Percentiles rank a stretch among this genome's conserved stretches.
Evolutionary conservation across 371 early-diverging fungal species (phyloP).

Genomic region (Mucor racemosus): DNA sequence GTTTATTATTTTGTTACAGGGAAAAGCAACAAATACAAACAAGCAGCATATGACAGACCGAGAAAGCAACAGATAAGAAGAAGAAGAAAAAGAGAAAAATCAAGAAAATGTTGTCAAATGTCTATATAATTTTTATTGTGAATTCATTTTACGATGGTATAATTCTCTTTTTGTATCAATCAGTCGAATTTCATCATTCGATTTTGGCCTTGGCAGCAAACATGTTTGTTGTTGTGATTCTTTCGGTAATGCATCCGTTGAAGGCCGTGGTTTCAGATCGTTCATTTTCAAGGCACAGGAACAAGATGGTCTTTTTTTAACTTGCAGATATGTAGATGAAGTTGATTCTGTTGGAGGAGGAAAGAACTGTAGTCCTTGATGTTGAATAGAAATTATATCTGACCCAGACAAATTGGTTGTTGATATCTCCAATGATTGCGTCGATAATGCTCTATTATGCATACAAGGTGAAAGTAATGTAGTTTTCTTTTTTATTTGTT

Average conservation of each 20-base stretch:
- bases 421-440: slow-evolving; percentile 2
- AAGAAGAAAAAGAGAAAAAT: too few species aligned
- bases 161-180: not conserved
- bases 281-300: not conserved
- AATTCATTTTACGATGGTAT: slow-evolving; percentile 6
- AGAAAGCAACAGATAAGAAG: too few species aligned
- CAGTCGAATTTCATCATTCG: not conserved
- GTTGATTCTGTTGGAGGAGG: not conserved
- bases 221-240: not conserved
- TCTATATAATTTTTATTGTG: not conserved
- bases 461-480: not conserved
- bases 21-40: not conserved
- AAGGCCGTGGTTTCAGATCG: not conserved
- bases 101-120: too few species aligned
- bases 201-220: not conserved
- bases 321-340: too few species aligned
- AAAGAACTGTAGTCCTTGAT: not conserved
- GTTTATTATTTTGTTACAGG: not conserved
- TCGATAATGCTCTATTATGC: not conserved
- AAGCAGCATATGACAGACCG: not conserved
- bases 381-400: slow-evolving; percentile 10
- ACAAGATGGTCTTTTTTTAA: not conserved
- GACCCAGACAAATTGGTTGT: slow-evolving; percentile 18
- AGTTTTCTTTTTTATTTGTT: slow-evolving; percentile 5
- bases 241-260: not conserved